phyloP scores from a whole-genome alignment of 768 basidiomycete species.

The Suillus variegatus region DNA sequence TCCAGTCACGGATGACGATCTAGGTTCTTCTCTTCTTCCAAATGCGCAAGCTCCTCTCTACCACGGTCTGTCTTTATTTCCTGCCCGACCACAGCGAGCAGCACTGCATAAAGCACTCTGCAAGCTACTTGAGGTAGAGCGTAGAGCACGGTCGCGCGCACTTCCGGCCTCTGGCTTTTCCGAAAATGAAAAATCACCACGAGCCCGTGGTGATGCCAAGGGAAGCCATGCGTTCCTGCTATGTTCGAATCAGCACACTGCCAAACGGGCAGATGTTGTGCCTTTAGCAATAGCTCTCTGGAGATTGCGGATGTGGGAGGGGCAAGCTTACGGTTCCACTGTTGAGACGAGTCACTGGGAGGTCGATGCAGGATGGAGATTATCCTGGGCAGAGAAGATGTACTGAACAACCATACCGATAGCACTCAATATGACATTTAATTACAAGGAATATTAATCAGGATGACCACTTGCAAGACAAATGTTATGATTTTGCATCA shows the following conservation, averaged over 20 bases:
- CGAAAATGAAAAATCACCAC: neutral
- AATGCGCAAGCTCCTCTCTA: slow-evolving; percentile 58
- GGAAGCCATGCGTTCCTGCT: slow-evolving; percentile 74
- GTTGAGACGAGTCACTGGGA: slow-evolving; percentile 41
- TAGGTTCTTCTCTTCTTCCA: slow-evolving; percentile 29
- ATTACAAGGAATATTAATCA: neutral
- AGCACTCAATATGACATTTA: neutral
- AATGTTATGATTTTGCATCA: neutral
- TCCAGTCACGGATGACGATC: slow-evolving; percentile 13
- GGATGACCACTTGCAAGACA: neutral
- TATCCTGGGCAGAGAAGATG: slow-evolving; percentile 13
- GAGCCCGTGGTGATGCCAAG: slow-evolving; percentile 37
- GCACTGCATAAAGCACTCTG: slow-evolving; percentile 52
- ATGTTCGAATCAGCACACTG: slow-evolving; percentile 49
- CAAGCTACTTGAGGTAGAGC: slow-evolving; percentile 51
- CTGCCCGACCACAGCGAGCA: slow-evolving; percentile 59
- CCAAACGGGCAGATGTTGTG: slow-evolving; percentile 58
- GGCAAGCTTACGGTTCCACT: slow-evolving; percentile 30
- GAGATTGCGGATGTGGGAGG: slow-evolving; percentile 80
- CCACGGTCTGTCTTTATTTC: slow-evolving; percentile 66
- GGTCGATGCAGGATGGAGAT: slow-evolving; percentile 27
- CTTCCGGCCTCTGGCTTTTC: neutral
- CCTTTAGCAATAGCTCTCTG: slow-evolving; percentile 73
- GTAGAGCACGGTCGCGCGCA: slow-evolving; percentile 26
- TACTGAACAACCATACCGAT: slow-evolving; percentile 1